These are phyloP conservation scores for Pleurozium schreberi DNA, from an alignment of 225 moss, liverwort and hornwort genomes.

Conservation along the genomic window DNA sequence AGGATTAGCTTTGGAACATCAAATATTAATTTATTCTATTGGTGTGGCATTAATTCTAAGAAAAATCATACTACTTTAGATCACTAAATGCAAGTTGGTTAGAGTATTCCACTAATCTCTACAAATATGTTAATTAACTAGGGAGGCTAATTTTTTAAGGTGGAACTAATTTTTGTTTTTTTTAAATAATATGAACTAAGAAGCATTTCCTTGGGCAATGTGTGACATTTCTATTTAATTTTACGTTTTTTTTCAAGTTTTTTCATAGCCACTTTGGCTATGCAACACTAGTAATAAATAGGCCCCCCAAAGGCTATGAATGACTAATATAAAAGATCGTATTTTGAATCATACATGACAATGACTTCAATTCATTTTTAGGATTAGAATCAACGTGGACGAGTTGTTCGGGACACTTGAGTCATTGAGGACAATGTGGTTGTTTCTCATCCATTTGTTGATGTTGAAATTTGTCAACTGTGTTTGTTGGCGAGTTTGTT, in stretches of 20 bases:
- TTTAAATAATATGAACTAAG: neutral
- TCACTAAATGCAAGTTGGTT: neutral
- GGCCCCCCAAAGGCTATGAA: no score
- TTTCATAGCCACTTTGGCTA: neutral
- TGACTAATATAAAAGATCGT: no score
- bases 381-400: no score
- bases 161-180: neutral
- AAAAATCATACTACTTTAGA: neutral
- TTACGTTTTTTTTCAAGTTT: fast-evolving
- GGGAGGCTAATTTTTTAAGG: neutral
- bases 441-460: no score
- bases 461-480: no score
- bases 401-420: no score
- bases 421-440: no score
- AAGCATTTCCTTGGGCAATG: neutral
- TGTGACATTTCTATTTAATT: neutral
- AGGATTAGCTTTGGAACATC: neutral
- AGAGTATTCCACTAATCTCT: neutral
- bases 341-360: no score
- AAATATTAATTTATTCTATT: neutral
- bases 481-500: no score
- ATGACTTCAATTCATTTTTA: no score
- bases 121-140: neutral
- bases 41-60: fast-evolving
- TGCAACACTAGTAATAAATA: no score